phyloP scores from a whole-genome alignment of 2,329 filamentous ascomycete genomes.

The Xenosphaeropsis pyriputrescens region DNA sequence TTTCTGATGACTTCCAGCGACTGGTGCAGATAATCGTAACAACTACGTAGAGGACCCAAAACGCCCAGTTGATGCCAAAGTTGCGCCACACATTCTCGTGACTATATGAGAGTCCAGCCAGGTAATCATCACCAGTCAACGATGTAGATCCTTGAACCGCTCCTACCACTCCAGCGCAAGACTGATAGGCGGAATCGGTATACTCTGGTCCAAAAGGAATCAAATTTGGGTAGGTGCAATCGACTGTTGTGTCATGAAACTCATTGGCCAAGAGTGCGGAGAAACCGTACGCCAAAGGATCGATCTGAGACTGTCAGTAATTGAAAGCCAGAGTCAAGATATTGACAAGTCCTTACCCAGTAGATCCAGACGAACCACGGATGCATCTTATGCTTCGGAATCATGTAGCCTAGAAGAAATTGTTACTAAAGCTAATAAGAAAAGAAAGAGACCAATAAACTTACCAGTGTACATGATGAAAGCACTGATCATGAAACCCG shows the following conservation, averaged over 20 bases:
- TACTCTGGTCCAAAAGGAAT: slow-evolving; percentile 36
- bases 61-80: slow-evolving; percentile 47
- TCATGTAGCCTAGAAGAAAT: no score
- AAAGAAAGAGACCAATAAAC: no score
- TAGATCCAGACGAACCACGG: slow-evolving; percentile 49
- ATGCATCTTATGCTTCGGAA: slow-evolving; percentile 45
- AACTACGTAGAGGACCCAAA: slow-evolving; percentile 42
- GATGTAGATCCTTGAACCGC: slow-evolving; percentile 30
- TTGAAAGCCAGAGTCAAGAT: no score
- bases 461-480: slow-evolving; percentile 47
- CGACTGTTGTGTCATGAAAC: slow-evolving; percentile 41
- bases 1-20: slow-evolving; percentile 37
- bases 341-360: no score
- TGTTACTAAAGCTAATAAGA: no score
- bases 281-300: slow-evolving; percentile 56
- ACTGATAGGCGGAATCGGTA: slow-evolving; percentile 23
- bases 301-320: slow-evolving; percentile 19
- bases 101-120: slow-evolving; percentile 36
- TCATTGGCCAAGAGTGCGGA: slow-evolving; percentile 57
- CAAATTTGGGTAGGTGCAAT: slow-evolving; percentile 32
- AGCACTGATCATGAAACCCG: slow-evolving; percentile 31
- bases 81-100: slow-evolving; percentile 41
- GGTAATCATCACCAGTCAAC: slow-evolving; percentile 43
- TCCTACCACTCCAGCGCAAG: slow-evolving; percentile 44
- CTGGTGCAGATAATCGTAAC: slow-evolving; percentile 43